These are phyloP conservation scores for Teunomyces panamensis DNA, from an alignment of 805 yeast species.

Conservation along the genomic window DNA sequence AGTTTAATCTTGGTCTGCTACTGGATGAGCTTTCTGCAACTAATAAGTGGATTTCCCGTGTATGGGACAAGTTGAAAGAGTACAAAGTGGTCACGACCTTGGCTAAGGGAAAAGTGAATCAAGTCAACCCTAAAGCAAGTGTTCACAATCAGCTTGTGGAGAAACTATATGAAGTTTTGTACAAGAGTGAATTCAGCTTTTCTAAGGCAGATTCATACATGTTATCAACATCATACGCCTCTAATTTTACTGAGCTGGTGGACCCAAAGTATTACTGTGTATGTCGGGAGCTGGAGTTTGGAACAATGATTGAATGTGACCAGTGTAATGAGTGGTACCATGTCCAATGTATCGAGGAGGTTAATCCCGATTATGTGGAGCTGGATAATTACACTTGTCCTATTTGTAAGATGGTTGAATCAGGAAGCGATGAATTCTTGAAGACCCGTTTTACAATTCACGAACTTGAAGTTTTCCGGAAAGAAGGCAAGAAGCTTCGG, in stretches of 20 bases:
- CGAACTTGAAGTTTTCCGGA: conserved; percentile 11
- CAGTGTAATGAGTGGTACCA: conserved; percentile 73
- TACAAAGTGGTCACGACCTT: conserved; percentile 18
- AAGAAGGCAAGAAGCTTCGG: conserved; percentile 13
- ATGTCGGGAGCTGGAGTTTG: conserved; percentile 61
- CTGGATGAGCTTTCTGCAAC: conserved; percentile 12
- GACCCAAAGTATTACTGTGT: conserved; percentile 45
- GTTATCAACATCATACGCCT: conserved; percentile 22
- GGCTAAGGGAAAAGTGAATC: conserved; percentile 13
- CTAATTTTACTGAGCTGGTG: conserved; percentile 11
- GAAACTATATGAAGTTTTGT: conserved; percentile 15
- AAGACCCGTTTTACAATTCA: conserved; percentile 12
- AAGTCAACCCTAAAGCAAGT: conserved; percentile 16
- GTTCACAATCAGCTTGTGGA: conserved; percentile 18
- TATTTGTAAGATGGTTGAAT: conserved; percentile 25
- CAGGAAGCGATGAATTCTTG: conserved; percentile 15
- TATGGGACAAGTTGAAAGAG: conserved; percentile 13
- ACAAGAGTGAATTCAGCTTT: conserved; percentile 24
- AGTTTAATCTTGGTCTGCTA: conserved; percentile 14
- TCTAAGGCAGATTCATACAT: conserved; percentile 27
- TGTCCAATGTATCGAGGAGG: conserved; percentile 48
- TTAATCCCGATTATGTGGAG: conserved; percentile 5
- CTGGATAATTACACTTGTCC: conserved; percentile 31
- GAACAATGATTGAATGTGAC: conserved; percentile 68
- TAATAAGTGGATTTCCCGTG: conserved; percentile 22